Evolutionary conservation across 2,329 filamentous ascomycete genomes (phyloP).

Genomic region (Pseudogymnoascus destructans): DNA sequence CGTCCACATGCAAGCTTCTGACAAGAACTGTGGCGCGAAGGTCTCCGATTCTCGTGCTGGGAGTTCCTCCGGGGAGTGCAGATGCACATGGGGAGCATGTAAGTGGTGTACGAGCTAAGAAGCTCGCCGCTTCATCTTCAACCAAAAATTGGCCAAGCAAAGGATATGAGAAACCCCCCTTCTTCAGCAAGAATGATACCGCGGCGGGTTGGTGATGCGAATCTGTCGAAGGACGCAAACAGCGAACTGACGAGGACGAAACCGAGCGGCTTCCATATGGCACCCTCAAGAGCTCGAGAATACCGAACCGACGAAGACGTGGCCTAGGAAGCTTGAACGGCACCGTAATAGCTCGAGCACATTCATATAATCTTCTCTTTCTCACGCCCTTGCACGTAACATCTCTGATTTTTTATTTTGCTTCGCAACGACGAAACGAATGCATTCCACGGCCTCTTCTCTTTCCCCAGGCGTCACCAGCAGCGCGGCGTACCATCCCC

Average conservation of each 20-base stretch:
- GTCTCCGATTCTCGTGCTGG: too few species aligned
- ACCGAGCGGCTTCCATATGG: background rate
- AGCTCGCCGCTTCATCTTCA: background rate
- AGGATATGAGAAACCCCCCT: too few species aligned
- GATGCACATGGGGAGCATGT: too few species aligned
- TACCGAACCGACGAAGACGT: background rate
- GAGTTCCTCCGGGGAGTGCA: too few species aligned
- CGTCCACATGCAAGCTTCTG: background rate
- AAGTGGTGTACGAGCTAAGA: too few species aligned
- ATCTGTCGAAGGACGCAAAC: background rate
- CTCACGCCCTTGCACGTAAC: background rate
- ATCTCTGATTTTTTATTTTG: background rate
- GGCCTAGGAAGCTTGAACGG: background rate
- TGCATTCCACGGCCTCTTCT: background rate
- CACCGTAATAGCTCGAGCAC: background rate
- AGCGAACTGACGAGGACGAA: background rate
- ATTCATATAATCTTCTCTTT: background rate
- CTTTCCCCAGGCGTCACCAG: background rate
- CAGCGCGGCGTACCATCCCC: background rate
- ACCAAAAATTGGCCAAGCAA: too few species aligned
- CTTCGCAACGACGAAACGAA: background rate
- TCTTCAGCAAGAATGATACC: too few species aligned
- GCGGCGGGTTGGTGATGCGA: background rate
- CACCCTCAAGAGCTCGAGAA: background rate
- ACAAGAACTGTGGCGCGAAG: background rate